Evolutionary conservation across 148 eudicot species (phyloP).

Genomic region (Rhododendron henanense): DNA sequence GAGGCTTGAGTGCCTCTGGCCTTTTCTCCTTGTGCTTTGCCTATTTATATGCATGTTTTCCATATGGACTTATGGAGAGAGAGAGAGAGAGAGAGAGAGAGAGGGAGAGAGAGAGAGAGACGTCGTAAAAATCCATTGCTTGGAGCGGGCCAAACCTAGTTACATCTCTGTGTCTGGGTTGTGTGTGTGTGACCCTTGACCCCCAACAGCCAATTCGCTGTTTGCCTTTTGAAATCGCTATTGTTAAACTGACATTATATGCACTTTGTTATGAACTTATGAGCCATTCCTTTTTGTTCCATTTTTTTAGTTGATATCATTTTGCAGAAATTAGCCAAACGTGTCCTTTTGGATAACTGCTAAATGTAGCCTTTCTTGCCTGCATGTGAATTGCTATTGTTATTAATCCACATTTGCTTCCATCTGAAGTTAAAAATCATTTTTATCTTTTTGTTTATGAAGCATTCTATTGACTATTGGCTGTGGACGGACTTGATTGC

Average conservation of each 20-base stretch:
- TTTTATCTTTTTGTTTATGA: conserved; percentile 21
- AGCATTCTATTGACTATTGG: conserved; percentile 90
- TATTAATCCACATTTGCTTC: neutral
- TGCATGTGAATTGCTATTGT: neutral
- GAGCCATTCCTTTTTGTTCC: neutral
- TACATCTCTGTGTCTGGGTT: neutral
- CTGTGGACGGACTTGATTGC: conserved; percentile 95
- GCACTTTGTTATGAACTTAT: neutral
- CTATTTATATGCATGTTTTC: neutral
- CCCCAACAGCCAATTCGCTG: neutral
- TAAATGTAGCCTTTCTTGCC: neutral
- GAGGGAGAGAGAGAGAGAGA: too few species aligned
- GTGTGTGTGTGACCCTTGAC: neutral
- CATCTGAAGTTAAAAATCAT: neutral
- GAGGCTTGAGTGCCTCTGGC: neutral
- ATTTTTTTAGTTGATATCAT: neutral
- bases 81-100: neutral
- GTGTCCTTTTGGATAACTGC: neutral
- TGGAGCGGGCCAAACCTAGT: neutral
- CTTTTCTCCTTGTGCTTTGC: neutral
- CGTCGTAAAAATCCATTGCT: neutral
- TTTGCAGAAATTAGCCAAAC: neutral
- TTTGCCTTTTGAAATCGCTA: neutral
- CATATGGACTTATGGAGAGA: neutral
- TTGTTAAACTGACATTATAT: neutral